These are phyloP conservation scores for Xylariomycetidae sp. DNA, from an alignment of 2,329 filamentous ascomycete genomes.

Conservation along the genomic window DNA sequence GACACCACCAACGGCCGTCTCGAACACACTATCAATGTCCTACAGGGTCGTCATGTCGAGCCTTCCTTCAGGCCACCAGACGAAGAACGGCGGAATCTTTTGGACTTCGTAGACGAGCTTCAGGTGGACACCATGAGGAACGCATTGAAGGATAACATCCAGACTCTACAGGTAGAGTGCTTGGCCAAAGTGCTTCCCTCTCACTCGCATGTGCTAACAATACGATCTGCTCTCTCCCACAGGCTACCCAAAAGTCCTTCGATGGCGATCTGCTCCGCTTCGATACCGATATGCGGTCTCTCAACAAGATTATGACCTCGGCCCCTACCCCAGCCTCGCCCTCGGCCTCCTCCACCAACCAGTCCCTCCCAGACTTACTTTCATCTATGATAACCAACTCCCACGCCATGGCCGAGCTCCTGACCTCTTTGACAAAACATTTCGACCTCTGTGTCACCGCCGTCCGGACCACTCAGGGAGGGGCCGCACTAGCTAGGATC, in stretches of 20 bases:
- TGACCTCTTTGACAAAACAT: slow-evolving; percentile 77
- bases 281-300: slow-evolving; percentile 65
- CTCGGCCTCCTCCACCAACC: slow-evolving; percentile 31
- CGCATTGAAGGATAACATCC: slow-evolving; percentile 65
- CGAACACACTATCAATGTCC: slow-evolving; percentile 59
- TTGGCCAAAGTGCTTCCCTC: no score
- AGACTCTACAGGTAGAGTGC: slow-evolving; percentile 61
- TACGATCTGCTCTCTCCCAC: no score
- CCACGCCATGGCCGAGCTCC: slow-evolving; percentile 73
- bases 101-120: slow-evolving; percentile 73
- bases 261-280: slow-evolving; percentile 72
- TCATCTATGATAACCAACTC: slow-evolving; percentile 67
- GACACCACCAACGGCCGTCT: slow-evolving; percentile 63
- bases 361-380: slow-evolving; percentile 50
- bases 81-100: slow-evolving; percentile 57
- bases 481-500: slow-evolving; percentile 62
- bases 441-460: slow-evolving; percentile 93
- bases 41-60: slow-evolving; percentile 62
- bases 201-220: no score
- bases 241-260: slow-evolving; percentile 66
- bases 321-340: slow-evolving; percentile 30
- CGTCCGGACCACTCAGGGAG: slow-evolving; percentile 83
- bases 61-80: slow-evolving; percentile 54
- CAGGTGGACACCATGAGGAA: slow-evolving; percentile 62
- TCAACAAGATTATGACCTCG: slow-evolving; percentile 54